Evolutionary conservation across 148 eudicot genomes (phyloP).

Genomic region (Arbutus unedo): DNA sequence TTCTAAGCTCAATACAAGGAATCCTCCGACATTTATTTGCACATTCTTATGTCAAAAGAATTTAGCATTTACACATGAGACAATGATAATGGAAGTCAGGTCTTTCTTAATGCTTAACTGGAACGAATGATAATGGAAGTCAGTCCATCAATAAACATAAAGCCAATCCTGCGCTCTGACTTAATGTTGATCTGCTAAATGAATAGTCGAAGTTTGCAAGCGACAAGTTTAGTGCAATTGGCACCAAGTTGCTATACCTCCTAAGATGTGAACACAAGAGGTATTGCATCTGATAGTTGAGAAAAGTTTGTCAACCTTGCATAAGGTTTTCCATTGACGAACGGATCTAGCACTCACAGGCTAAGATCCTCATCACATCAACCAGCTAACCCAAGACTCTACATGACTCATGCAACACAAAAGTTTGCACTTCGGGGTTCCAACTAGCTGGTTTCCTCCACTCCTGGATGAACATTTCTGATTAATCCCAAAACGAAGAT

Average conservation of each 20-base stretch:
- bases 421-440: neutral
- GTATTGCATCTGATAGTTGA: neutral
- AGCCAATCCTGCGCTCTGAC: neutral
- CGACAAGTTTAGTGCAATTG: neutral
- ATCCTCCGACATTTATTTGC: neutral
- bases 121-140: neutral
- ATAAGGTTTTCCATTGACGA: neutral
- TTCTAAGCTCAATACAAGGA: neutral
- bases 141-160: neutral
- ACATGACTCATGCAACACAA: neutral
- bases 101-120: neutral
- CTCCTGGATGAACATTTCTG: neutral
- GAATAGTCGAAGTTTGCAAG: neutral
- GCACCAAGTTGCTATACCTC: neutral
- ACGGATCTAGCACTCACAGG: neutral
- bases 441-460: constrained; percentile 3
- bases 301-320: constrained; percentile 1
- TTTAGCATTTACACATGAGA: neutral
- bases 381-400: neutral
- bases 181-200: neutral
- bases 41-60: neutral
- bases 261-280: neutral
- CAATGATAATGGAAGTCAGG: neutral
- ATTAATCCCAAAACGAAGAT: neutral
- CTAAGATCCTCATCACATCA: neutral